phyloP scores from a whole-genome alignment of 1,284 basidiomycete genomes.

The Blastosporella zonata region DNA sequence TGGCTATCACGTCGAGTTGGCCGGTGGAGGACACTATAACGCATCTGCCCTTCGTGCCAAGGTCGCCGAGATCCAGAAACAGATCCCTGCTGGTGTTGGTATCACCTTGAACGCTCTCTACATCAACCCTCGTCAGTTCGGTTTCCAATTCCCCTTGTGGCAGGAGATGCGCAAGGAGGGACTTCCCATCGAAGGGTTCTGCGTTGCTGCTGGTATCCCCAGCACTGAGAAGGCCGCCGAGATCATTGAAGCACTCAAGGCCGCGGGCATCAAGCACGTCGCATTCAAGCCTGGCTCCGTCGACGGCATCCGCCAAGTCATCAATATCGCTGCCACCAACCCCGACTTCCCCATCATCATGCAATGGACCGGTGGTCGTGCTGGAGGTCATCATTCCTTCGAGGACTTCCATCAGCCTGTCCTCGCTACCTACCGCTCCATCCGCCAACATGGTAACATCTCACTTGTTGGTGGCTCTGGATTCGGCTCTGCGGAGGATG shows the following conservation, averaged over 20 bases:
- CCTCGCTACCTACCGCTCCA: constrained; percentile 84
- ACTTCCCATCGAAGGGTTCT: constrained; percentile 95
- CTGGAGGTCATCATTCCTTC: constrained; percentile 98
- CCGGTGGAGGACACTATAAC: constrained; percentile 97
- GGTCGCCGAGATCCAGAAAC: constrained; percentile 83
- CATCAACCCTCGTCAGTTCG: constrained; percentile 97
- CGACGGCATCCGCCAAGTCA: constrained; percentile 95
- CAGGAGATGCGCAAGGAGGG: constrained; percentile 96
- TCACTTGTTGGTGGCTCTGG: constrained; percentile 94
- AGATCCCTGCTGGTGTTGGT: constrained; percentile 84
- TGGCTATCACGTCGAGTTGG: constrained; percentile 95
- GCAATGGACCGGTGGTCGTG: constrained; percentile 98
- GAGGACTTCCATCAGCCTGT: constrained; percentile 99
- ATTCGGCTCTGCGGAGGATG: constrained; percentile 92
- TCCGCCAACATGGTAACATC: constrained; percentile 89
- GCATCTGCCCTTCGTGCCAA: constrained; percentile 84
- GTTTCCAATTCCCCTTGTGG: constrained; percentile 97
- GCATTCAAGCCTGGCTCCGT: constrained; percentile 98
- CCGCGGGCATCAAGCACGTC: constrained; percentile 89
- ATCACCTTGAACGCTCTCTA: constrained; percentile 95
- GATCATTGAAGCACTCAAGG: constrained; percentile 78
- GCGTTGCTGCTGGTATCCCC: constrained; percentile 95
- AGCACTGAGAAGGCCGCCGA: constrained; percentile 91
- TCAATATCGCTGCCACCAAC: constrained; percentile 93
- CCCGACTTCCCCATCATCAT: constrained; percentile 97